A percentile compares a stretch with the other conserved stretches of the same genome.
Conservation (phyloP, 2,329 filamentous ascomycete species). For the Botrytis byssoidea region DNA sequence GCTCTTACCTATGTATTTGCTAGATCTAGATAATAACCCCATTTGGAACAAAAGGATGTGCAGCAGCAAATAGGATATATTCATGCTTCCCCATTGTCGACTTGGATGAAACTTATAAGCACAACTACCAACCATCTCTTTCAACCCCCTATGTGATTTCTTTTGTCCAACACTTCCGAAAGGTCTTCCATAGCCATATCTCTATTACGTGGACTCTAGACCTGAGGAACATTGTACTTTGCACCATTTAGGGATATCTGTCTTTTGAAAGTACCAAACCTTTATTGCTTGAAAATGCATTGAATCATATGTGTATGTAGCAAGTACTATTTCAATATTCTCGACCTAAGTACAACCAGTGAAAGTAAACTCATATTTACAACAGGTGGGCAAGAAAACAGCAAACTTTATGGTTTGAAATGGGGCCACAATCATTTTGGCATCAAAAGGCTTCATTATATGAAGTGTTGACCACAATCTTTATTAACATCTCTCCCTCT, state of each 20-base stretch:
- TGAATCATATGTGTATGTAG: not conserved
- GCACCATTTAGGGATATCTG: too few species aligned
- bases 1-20: not conserved
- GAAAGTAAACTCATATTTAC: not conserved
- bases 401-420: not conserved
- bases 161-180: not conserved
- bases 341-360: too few species aligned
- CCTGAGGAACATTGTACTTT: too few species aligned
- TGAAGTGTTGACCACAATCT: not conserved
- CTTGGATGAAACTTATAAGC: not conserved
- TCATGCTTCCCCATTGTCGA: not conserved
- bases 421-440: not conserved
- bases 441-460: not conserved
- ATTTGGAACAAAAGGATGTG: not conserved
- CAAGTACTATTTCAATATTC: not conserved
- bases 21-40: too few species aligned
- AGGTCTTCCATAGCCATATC: not conserved
- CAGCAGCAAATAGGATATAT: too few species aligned
- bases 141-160: not conserved
- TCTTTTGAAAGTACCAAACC: not conserved
- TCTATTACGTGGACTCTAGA: too few species aligned
- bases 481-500: not conserved
- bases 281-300: not conserved
- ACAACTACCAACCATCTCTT: not conserved
- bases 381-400: not conserved